Percentiles rank a stretch among this genome's conserved stretches.
These are phyloP conservation scores for Pythium phragmitis DNA, from an alignment of 352 stramenopile species.

Conservation along the genomic window DNA sequence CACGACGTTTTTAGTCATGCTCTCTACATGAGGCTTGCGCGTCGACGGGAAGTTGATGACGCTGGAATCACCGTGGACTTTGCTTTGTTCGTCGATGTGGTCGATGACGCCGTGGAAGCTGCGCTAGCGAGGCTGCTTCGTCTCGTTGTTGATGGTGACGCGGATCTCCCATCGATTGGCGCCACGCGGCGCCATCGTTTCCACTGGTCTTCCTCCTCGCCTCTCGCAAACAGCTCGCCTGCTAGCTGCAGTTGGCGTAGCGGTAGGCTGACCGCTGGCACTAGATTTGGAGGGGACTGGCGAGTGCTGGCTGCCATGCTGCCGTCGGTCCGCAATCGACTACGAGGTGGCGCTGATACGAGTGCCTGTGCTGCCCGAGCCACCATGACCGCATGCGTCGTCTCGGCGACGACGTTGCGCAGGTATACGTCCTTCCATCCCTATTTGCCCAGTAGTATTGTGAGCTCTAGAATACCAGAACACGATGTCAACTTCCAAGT, in stretches of 20 bases:
- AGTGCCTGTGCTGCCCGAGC: slow-evolving; percentile 24
- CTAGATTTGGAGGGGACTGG: not conserved
- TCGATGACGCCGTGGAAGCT: not conserved
- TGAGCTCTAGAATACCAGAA: not conserved
- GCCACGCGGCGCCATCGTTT: slow-evolving; percentile 35
- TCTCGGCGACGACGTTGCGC: slow-evolving; percentile 45
- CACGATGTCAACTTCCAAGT: not conserved
- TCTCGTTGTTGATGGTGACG: not conserved
- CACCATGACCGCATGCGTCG: slow-evolving; percentile 67
- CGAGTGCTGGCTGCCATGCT: not conserved
- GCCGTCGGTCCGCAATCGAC: not conserved
- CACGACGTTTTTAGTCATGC: not conserved
- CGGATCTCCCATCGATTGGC: not conserved
- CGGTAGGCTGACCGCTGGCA: not conserved
- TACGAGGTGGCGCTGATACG: not conserved
- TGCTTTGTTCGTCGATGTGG: not conserved
- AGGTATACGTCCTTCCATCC: slow-evolving; percentile 59
- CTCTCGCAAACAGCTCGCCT: not conserved
- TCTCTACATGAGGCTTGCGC: slow-evolving; percentile 2
- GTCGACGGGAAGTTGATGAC: slow-evolving; percentile 4
- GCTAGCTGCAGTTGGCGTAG: slow-evolving; percentile 3
- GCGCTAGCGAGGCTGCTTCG: slow-evolving; percentile 7
- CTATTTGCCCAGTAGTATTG: slow-evolving; percentile 13
- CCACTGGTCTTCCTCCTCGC: slow-evolving; percentile 28
- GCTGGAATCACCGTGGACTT: not conserved